Evolutionary conservation across 2,329 filamentous ascomycete species (phyloP), one percentile per base, ranked within the genome.

Genomic region (Mycosphaerelloides madeirae): DNA sequence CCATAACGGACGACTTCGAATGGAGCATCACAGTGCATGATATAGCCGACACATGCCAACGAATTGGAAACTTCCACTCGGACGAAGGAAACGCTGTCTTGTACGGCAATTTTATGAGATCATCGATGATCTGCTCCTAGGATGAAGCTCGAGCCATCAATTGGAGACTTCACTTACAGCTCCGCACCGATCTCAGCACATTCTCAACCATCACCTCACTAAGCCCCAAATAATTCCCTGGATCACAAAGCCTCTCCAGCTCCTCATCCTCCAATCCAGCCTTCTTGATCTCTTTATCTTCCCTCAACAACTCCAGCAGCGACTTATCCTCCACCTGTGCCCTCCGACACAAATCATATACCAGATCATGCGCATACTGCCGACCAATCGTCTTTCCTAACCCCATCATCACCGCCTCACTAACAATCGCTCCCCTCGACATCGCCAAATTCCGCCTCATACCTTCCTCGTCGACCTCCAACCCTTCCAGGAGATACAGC

Each of bases 321-420:
- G 45, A 46, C 36, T 34, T 50, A 9, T 50, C 47, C 31, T 55
- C 49, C 18, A 50, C 31, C 34, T 49, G 38, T 13, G 58, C 58
- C 36, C 38, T 40, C 22, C 56, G 41, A 54, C 65, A 67, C 44
- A 60, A 49, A n/a, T 59, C 62, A 43, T 68, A 67, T 48, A 61
- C 60, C 6, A 66, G 53, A 14, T 63, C 64, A 45, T 68, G 65
- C 43, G 52, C 58, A 18, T 59, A 59, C 37, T 63, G 65, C 20
- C 53, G 59, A 3, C 65, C 65, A 12, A 65, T 59, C 8, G 53
- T 61, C 40, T 63, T 64, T 5, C 56, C 58, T 37, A 68, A 58
- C 25, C 64, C 63, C 42, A 65, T 69, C 58, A 67, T 67, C 43
- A 67, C 67, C 34, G 65, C 67, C 45, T 65, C 65, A 7, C 55